Percentiles rank a stretch among this genome's conserved stretches.
Conservation (phyloP, 129 eudicot species). For the Flaveria sonorensis region DNA sequence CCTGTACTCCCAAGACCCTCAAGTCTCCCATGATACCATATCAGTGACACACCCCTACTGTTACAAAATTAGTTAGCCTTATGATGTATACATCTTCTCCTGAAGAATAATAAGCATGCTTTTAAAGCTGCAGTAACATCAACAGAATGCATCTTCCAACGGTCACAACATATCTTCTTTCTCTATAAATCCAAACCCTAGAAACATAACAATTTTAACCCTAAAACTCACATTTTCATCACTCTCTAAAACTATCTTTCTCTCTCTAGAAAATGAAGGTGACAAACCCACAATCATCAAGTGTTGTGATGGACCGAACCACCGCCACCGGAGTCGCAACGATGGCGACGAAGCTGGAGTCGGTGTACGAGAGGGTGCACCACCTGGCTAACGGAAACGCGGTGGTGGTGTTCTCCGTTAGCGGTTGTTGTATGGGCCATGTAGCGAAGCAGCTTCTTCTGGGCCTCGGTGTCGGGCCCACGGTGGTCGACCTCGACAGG, state of each 20-base stretch:
- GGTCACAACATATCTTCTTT: slow-evolving; percentile 27
- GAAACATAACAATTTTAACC: background rate
- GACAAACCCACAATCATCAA: slow-evolving; percentile 40
- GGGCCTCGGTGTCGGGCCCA: slow-evolving; percentile 83
- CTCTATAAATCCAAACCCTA: slow-evolving; percentile 35
- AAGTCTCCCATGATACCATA: too few species aligned
- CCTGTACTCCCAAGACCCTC: slow-evolving; percentile 20
- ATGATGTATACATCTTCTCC: slow-evolving; percentile 18
- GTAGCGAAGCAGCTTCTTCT: slow-evolving; percentile 80
- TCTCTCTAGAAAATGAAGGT: slow-evolving; percentile 47
- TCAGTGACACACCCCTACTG: slow-evolving; percentile 29
- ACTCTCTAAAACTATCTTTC: too few species aligned
- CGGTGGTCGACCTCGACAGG: slow-evolving; percentile 66
- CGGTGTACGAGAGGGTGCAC: slow-evolving; percentile 56
- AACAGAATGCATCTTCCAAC: slow-evolving; percentile 33
- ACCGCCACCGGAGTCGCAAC: slow-evolving; percentile 24
- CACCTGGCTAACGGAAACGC: slow-evolving; percentile 59
- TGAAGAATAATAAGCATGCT: slow-evolving; percentile 38
- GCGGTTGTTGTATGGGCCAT: slow-evolving; percentile 95
- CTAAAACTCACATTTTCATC: background rate
- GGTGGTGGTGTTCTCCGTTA: slow-evolving; percentile 74
- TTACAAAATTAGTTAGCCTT: slow-evolving; percentile 34
- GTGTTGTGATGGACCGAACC: slow-evolving; percentile 33
- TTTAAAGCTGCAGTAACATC: slow-evolving; percentile 32
- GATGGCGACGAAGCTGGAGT: slow-evolving; percentile 32